A percentile compares a stretch with the other conserved stretches of the same genome.
These are phyloP conservation scores for Ceratocystiopsis sp. DNA, from an alignment of 2,329 filamentous ascomycete species.

Conservation along the genomic window DNA sequence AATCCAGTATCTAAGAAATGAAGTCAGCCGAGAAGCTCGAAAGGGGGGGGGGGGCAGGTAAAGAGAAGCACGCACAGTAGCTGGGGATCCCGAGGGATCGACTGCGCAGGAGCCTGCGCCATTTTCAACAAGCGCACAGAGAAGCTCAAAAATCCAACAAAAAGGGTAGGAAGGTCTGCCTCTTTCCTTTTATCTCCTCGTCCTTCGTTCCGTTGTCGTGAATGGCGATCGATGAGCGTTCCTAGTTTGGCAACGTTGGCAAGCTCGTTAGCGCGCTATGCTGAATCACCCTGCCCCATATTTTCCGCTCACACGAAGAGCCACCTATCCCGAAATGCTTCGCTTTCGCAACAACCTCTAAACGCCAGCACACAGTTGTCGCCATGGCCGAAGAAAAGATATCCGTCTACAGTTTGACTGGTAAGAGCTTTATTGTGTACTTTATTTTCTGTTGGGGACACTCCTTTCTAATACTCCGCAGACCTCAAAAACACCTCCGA, in stretches of 20 bases:
- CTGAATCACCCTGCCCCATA: no score
- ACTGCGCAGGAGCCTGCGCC: conserved; percentile 76
- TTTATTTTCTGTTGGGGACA: no score
- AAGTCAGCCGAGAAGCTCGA: not conserved
- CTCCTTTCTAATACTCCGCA: conserved; percentile 17
- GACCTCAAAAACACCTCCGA: conserved; percentile 95
- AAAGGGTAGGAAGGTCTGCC: not conserved
- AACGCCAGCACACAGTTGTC: not conserved
- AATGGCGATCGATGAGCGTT: no score
- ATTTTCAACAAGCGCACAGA: conserved; percentile 30
- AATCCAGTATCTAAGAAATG: conserved; percentile 75
- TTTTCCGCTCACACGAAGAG: not conserved
- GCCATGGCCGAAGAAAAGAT: conserved; percentile 38
- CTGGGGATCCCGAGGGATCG: conserved; percentile 96
- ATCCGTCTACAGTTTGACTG: conserved; percentile 49
- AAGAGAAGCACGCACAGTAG: conserved; percentile 55
- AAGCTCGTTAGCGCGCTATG: no score
- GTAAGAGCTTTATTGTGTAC: no score
- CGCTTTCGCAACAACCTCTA: not conserved
- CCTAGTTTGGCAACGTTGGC: no score
- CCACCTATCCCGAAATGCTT: conserved; percentile 4
- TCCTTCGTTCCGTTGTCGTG: not conserved
- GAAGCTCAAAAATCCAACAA: not conserved
- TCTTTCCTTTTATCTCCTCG: not conserved
- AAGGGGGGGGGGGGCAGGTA: not conserved